phyloP scores from a whole-genome alignment of 139 green algal species.

The Astrephomene gubernaculifera region DNA sequence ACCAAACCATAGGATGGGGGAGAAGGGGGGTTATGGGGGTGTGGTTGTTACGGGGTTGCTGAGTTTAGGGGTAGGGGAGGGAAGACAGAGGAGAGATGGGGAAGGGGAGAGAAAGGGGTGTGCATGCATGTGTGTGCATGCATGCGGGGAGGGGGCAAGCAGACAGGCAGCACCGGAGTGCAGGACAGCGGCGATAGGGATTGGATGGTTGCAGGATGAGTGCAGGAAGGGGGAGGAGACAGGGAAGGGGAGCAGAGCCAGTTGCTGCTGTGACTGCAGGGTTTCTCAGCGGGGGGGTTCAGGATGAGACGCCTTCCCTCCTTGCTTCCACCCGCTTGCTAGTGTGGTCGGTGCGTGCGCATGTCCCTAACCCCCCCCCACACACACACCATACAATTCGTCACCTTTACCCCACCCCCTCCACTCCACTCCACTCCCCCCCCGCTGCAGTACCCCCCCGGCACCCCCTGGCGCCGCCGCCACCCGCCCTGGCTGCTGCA shows the following conservation, averaged over 20 bases:
- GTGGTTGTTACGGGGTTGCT: not conserved
- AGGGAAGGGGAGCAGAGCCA: not conserved
- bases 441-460: not conserved
- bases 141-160: too few species aligned
- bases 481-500: conserved; percentile 28
- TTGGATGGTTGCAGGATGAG: too few species aligned
- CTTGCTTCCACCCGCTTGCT: not conserved
- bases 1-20: not conserved
- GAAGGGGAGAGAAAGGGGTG: too few species aligned
- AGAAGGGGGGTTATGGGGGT: not conserved
- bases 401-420: not conserved
- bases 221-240: not conserved
- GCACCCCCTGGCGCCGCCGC: conserved; percentile 46
- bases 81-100: not conserved
- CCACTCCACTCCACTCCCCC: not conserved
- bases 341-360: not conserved
- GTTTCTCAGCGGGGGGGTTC: too few species aligned
- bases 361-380: not conserved
- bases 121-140: too few species aligned
- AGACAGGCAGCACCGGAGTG: too few species aligned
- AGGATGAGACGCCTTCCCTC: too few species aligned
- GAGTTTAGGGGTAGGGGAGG: not conserved
- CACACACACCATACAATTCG: not conserved
- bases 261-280: not conserved
- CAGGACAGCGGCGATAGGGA: too few species aligned